Conservation (phyloP, 1,284 basidiomycete species). For the Ceratobasidium sp. region DNA sequence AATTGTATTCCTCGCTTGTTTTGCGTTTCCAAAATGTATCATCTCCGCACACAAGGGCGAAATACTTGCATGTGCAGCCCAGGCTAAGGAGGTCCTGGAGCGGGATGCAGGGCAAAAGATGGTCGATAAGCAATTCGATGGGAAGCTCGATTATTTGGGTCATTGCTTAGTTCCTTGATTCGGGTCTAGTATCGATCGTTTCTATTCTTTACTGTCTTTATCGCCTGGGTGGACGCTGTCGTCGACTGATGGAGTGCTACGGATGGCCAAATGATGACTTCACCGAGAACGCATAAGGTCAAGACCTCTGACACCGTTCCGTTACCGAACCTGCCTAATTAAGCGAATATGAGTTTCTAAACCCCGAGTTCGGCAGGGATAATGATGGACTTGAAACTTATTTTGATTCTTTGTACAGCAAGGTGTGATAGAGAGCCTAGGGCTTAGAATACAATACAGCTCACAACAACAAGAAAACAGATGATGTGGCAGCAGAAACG, state of each 20-base stretch:
- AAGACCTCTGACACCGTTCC: constrained; percentile 25
- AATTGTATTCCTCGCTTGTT: constrained; percentile 76
- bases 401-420: constrained; percentile 39
- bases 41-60: constrained; percentile 66
- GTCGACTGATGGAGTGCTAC: no score
- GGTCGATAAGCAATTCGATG: constrained; percentile 72
- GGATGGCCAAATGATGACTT: constrained; percentile 12
- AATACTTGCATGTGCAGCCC: constrained; percentile 62
- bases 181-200: background rate
- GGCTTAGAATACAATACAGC: constrained; percentile 28
- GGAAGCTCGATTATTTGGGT: constrained; percentile 47
- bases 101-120: constrained; percentile 66
- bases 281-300: constrained; percentile 27
- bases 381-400: background rate
- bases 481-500: background rate
- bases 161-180: background rate
- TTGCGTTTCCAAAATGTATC: constrained; percentile 79
- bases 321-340: constrained; percentile 10
- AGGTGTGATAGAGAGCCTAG: background rate
- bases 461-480: constrained; percentile 23
- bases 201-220: no score
- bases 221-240: no score
- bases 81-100: constrained; percentile 66
- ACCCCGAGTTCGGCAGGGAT: no score
- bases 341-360: constrained; percentile 15